Evolutionary conservation across 2,329 filamentous ascomycete species (phyloP).

Genomic region (Exserohilum rostratum): DNA sequence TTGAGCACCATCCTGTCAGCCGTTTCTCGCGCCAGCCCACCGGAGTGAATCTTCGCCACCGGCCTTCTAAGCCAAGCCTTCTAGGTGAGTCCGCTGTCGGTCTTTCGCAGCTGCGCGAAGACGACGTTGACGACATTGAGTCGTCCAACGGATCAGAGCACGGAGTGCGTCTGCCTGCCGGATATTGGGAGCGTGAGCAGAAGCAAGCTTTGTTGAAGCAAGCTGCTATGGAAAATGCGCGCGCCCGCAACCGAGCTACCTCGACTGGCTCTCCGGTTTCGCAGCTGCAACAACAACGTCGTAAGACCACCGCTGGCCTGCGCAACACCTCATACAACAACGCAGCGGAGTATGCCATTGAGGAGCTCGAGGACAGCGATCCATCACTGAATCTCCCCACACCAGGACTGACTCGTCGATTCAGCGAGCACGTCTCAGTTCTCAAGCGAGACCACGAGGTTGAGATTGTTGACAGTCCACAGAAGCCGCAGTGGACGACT

Average conservation of each 20-base stretch:
- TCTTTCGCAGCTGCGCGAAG: conserved; percentile 44
- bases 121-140: conserved; percentile 68
- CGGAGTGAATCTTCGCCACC: conserved; percentile 66
- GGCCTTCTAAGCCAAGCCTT: conserved; percentile 79
- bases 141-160: conserved; percentile 63
- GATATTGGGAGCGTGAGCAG: conserved; percentile 42
- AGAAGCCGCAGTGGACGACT: conserved; percentile 39
- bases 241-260: conserved; percentile 39
- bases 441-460: conserved; percentile 30
- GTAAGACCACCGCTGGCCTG: conserved; percentile 54
- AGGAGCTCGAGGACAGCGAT: conserved; percentile 72
- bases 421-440: conserved; percentile 43
- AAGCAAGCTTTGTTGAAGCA: conserved; percentile 45
- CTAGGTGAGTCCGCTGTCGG: conserved; percentile 62
- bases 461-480: conserved; percentile 29
- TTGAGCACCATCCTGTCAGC: conserved; percentile 49
- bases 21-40: conserved; percentile 56
- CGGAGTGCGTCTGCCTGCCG: conserved; percentile 49
- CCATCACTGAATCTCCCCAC: conserved; percentile 52
- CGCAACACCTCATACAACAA: conserved; percentile 65
- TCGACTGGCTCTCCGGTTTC: conserved; percentile 37
- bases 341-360: conserved; percentile 70
- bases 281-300: conserved; percentile 30
- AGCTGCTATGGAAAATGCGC: conserved; percentile 45
- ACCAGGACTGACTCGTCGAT: conserved; percentile 41